These are phyloP conservation scores for Zasmidium cellare DNA, from an alignment of 2,329 filamentous ascomycete species.

Conservation along the genomic window DNA sequence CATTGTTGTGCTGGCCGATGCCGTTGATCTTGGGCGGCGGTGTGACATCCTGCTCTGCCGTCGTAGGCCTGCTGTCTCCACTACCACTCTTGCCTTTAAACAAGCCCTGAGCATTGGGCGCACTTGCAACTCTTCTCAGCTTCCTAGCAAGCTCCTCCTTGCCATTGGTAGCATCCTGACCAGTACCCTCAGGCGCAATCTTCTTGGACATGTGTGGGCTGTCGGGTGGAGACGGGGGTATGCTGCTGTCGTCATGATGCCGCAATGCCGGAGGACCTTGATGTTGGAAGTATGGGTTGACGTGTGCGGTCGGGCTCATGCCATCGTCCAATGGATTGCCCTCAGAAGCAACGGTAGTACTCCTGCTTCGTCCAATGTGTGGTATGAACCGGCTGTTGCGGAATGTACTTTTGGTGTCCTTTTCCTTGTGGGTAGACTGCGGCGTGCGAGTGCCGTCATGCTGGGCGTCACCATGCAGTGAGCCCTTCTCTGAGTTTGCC, in stretches of 20 bases:
- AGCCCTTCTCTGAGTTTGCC: slow-evolving; percentile 35
- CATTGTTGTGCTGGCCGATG: slow-evolving; percentile 48
- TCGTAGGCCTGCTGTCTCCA: slow-evolving; percentile 54
- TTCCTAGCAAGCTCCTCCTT: slow-evolving; percentile 95
- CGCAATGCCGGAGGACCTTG: slow-evolving; percentile 90
- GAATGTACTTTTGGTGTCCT: slow-evolving; percentile 55
- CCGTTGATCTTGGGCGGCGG: slow-evolving; percentile 53
- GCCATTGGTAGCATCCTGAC: slow-evolving; percentile 68
- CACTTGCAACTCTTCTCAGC: slow-evolving; percentile 88
- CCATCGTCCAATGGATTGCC: slow-evolving; percentile 86
- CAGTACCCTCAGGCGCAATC: slow-evolving; percentile 64
- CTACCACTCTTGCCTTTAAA: slow-evolving; percentile 55
- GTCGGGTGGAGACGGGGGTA: slow-evolving; percentile 88
- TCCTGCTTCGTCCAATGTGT: slow-evolving; percentile 82
- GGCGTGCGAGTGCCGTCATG: slow-evolving; percentile 46
- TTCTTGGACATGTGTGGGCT: slow-evolving; percentile 72
- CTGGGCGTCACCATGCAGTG: slow-evolving; percentile 30
- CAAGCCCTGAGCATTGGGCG: slow-evolving; percentile 92
- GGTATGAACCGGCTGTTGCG: slow-evolving; percentile 88
- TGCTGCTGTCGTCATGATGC: slow-evolving; percentile 91
- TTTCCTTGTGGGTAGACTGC: slow-evolving; percentile 54
- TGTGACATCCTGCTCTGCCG: slow-evolving; percentile 70
- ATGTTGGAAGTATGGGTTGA: slow-evolving; percentile 96
- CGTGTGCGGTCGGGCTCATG: slow-evolving; percentile 87
- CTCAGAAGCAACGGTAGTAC: slow-evolving; percentile 88